Percentiles rank a stretch among this genome's conserved stretches.
These are phyloP conservation scores for Pelargonium nanum DNA, from an alignment of 345 rosid species.

Conservation along the genomic window DNA sequence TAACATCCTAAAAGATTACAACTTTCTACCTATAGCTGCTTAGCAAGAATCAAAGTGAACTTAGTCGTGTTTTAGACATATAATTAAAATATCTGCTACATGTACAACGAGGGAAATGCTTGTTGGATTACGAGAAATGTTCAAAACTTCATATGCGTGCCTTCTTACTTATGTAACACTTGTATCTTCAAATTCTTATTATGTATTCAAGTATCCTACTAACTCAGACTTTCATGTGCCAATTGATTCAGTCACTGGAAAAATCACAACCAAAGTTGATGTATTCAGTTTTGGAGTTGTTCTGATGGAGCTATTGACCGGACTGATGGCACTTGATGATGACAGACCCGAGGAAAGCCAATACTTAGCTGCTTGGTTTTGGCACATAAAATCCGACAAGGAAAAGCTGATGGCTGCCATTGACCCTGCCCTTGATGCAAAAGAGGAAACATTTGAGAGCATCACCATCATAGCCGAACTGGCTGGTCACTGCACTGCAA, in stretches of 20 bases:
- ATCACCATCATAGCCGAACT: neutral
- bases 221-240: constrained; percentile 7
- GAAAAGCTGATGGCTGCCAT: neutral
- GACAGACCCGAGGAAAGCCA: neutral
- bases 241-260: neutral
- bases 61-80: too few relatives aligned
- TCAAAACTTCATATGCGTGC: too few relatives aligned
- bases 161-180: too few relatives aligned
- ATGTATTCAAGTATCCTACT: too few relatives aligned
- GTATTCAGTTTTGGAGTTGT: neutral
- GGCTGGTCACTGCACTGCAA: constrained; percentile 18
- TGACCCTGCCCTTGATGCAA: neutral
- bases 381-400: neutral
- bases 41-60: too few relatives aligned
- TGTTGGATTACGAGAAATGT: too few relatives aligned
- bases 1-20: too few relatives aligned
- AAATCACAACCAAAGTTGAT: neutral
- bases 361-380: neutral
- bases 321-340: neutral
- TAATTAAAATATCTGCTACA: too few relatives aligned
- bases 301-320: neutral
- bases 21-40: too few relatives aligned
- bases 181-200: too few relatives aligned
- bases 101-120: too few relatives aligned
- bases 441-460: neutral